These are phyloP conservation scores for Neofusicoccum cordaticola DNA, from an alignment of 2,329 filamentous ascomycete genomes.

Conservation along the genomic window DNA sequence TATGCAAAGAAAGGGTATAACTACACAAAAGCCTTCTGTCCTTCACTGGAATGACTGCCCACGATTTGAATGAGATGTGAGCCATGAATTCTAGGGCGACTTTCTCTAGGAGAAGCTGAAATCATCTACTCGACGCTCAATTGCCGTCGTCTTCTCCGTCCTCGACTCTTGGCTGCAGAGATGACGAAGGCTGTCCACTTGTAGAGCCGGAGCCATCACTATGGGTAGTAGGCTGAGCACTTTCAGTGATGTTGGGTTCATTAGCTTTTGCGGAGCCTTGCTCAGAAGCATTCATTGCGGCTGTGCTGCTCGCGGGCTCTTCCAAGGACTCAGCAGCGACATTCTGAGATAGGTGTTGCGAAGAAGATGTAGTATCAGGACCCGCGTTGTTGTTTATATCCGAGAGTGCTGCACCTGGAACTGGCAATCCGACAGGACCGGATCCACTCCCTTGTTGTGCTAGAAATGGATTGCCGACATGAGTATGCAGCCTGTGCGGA, in stretches of 20 bases:
- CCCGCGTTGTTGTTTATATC: neutral
- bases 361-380: neutral
- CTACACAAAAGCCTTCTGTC: neutral
- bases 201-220: neutral
- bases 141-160: constrained; percentile 12
- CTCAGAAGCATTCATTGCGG: neutral
- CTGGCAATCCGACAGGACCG: neutral
- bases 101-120: neutral
- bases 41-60: too few species aligned
- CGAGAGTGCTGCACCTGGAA: neutral
- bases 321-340: neutral
- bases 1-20: constrained; percentile 18
- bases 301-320: neutral
- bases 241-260: neutral
- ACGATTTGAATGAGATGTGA: too few species aligned
- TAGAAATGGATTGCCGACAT: neutral
- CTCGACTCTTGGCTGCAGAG: constrained; percentile 4
- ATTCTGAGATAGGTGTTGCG: neutral
- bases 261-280: neutral
- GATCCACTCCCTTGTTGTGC: neutral
- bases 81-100: too few species aligned
- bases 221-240: neutral
- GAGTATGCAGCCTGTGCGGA: neutral
- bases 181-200: neutral
- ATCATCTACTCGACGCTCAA: neutral